These are phyloP conservation scores for Coriaria nepalensis DNA, from an alignment of 306 rosid species.

Conservation along the genomic window DNA sequence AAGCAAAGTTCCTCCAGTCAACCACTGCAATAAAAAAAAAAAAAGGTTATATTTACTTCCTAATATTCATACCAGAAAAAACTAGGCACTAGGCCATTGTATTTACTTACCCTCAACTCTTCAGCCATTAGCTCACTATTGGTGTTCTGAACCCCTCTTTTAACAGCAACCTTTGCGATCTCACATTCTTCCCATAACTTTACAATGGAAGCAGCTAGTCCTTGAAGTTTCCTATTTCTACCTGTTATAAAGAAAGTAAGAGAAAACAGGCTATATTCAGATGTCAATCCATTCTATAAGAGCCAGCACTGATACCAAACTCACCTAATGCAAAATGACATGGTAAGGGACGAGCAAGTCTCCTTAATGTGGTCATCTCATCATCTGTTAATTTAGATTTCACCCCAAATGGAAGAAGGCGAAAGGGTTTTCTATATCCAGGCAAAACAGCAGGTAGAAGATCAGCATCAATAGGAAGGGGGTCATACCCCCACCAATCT, in stretches of 20 bases:
- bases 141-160: conserved; percentile 87
- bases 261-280: no score
- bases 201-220: conserved; percentile 66
- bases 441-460: conserved; percentile 64
- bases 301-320: conserved; percentile 14
- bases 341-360: conserved; percentile 71
- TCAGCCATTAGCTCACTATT: conserved; percentile 68
- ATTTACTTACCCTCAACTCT: conserved; percentile 57
- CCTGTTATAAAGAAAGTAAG: conserved; percentile 27
- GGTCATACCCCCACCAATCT: conserved; percentile 99
- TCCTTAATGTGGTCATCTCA: conserved; percentile 75
- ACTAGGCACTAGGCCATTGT: no score
- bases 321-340: conserved; percentile 86
- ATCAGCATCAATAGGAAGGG: conserved; percentile 85
- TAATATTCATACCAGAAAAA: no score
- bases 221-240: conserved; percentile 73
- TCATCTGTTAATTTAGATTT: conserved; percentile 69
- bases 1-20: conserved; percentile 85
- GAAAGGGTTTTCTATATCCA: conserved; percentile 78
- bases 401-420: conserved; percentile 93
- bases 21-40: conserved; percentile 30
- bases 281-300: no score
- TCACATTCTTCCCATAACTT: conserved; percentile 94
- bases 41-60: no score
- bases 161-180: conserved; percentile 78